Percentiles rank a stretch among this genome's conserved stretches.
Conservation (phyloP, 305 asterid species). For the Striga hermonthica region DNA sequence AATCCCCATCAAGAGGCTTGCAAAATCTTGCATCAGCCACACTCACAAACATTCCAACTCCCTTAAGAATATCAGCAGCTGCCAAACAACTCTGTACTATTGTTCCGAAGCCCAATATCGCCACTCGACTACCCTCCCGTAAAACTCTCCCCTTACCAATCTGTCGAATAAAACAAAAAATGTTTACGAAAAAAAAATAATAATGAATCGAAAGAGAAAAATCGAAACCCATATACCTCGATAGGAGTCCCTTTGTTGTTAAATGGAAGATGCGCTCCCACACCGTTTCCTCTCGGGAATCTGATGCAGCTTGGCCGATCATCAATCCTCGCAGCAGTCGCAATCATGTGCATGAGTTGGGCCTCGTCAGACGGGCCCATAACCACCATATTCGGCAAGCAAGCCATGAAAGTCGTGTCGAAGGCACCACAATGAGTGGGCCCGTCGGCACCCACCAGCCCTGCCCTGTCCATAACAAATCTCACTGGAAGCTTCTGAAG, state of each 20-base stretch:
- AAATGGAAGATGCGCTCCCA: neutral
- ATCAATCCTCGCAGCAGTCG: neutral
- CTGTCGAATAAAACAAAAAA: neutral
- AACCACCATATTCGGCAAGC: constrained; percentile 9
- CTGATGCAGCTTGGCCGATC: neutral
- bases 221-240: neutral
- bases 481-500: constrained; percentile 2
- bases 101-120: neutral
- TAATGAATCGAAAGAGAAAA: neutral
- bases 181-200: too few relatives aligned
- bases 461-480: neutral
- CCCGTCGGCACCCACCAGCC: neutral
- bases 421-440: constrained; percentile 9
- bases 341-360: constrained; percentile 2
- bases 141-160: neutral
- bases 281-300: constrained; percentile 3
- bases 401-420: neutral
- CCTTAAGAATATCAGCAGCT: neutral
- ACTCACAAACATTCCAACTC: neutral
- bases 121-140: neutral
- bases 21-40: constrained; percentile 4
- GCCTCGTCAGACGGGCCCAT: constrained; percentile 3
- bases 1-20: neutral
- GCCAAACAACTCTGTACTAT: neutral
- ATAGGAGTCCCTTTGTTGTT: neutral